Percentiles rank a stretch among this genome's conserved stretches.
Evolutionary conservation across 495 filamentous ascomycete genomes (phyloP).

Genomic region (Lasiosphaeris hirsuta): DNA sequence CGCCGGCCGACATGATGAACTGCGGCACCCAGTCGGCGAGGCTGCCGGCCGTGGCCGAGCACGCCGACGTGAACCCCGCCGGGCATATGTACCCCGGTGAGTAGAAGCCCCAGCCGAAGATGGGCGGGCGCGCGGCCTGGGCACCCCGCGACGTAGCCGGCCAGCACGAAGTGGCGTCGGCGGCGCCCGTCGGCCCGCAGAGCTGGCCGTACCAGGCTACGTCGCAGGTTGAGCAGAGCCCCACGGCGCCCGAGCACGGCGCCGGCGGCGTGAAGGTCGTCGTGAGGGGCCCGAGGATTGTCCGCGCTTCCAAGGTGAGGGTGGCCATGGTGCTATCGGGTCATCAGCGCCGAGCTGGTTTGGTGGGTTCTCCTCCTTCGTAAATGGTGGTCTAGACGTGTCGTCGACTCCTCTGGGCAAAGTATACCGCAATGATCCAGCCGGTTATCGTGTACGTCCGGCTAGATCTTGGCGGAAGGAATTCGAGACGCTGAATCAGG

Average conservation of each 20-base stretch:
- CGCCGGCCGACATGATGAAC: conserved; percentile 22
- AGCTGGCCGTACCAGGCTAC: conserved; percentile 26
- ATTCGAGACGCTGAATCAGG: too few relatives aligned
- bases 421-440: too few relatives aligned
- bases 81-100: conserved; percentile 33
- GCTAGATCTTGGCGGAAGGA: too few relatives aligned
- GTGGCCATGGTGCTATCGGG: neutral
- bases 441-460: too few relatives aligned
- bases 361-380: neutral
- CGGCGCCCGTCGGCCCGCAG: conserved; percentile 10
- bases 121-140: neutral
- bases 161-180: conserved; percentile 30
- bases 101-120: conserved; percentile 33
- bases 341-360: neutral
- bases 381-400: too few relatives aligned
- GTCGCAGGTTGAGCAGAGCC: conserved; percentile 11
- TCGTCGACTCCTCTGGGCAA: too few relatives aligned
- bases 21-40: conserved; percentile 20
- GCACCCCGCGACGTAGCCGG: conserved; percentile 21
- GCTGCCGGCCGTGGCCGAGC: conserved; percentile 16
- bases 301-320: conserved; percentile 6
- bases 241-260: conserved; percentile 18
- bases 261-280: conserved; percentile 32
- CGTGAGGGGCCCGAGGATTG: conserved; percentile 31
- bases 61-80: conserved; percentile 26